Percentiles rank a stretch among this genome's conserved stretches.
Conservation (phyloP, 441 rosid species). For the Erodium chrysanthum region DNA sequence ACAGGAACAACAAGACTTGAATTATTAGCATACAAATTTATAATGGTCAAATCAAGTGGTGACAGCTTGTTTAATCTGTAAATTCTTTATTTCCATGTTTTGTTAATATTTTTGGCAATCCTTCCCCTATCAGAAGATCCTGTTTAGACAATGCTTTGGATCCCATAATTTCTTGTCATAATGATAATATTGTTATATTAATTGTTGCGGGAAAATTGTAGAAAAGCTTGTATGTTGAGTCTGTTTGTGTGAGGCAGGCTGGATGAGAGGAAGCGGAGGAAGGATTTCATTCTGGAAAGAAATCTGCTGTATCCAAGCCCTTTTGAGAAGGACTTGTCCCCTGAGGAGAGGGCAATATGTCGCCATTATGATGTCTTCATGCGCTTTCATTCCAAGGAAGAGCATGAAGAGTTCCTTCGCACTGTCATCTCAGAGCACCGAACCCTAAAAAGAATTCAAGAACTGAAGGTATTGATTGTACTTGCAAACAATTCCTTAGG, state of each 20-base stretch:
- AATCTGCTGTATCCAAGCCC: slow-evolving; percentile 60
- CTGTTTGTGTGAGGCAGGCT: slow-evolving; percentile 39
- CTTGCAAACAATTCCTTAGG: neutral
- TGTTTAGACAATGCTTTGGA: no score
- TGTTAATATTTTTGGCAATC: no score
- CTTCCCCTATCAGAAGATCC: no score
- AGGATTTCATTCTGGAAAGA: slow-evolving; percentile 81
- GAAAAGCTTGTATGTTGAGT: neutral
- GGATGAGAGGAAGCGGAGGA: slow-evolving; percentile 86
- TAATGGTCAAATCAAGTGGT: no score
- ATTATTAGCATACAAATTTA: no score
- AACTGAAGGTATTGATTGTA: slow-evolving; percentile 51
- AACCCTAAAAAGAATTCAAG: slow-evolving; percentile 59
- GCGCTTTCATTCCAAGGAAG: slow-evolving; percentile 90
- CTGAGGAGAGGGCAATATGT: slow-evolving; percentile 65
- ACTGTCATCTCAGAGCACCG: slow-evolving; percentile 59
- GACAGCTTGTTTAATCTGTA: no score
- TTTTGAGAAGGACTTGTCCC: slow-evolving; percentile 61
- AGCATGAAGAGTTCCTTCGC: slow-evolving; percentile 77
- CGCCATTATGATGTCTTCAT: slow-evolving; percentile 67
- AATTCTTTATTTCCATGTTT: no score
- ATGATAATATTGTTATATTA: no score
- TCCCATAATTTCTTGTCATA: no score
- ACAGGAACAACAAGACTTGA: neutral
- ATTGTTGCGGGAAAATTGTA: no score